A percentile compares a stretch with the other conserved stretches of the same genome.
These are phyloP conservation scores for Aspergillus egyptiacus DNA, from an alignment of 495 filamentous ascomycete genomes.

Conservation along the genomic window DNA sequence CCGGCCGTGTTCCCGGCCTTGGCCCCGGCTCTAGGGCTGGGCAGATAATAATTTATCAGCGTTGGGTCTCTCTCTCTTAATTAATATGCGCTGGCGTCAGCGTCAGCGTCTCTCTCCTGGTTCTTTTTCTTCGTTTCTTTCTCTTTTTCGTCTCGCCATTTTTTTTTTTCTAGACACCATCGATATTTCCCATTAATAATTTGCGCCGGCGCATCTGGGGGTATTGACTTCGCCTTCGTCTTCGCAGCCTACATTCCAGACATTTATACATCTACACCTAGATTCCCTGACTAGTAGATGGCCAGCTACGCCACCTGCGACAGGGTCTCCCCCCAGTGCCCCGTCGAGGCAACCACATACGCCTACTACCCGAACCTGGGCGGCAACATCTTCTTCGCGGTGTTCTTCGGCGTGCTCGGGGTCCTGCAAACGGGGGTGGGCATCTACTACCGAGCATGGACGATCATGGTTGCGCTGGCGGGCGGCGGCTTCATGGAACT, in stretches of 20 bases:
- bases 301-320: constrained; percentile 36
- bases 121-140: constrained; percentile 2
- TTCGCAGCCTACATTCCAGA: not conserved
- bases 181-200: not conserved
- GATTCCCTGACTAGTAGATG: constrained; percentile 13
- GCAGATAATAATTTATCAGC: no score
- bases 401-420: constrained; percentile 47
- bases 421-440: constrained; percentile 46
- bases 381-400: constrained; percentile 56
- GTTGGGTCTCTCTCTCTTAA: not conserved
- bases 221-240: no score
- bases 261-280: not conserved
- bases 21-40: not conserved
- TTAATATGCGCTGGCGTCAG: not conserved
- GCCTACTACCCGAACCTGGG: constrained; percentile 62
- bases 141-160: constrained; percentile 5
- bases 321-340: constrained; percentile 46
- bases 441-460: constrained; percentile 56
- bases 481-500: constrained; percentile 44
- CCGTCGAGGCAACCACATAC: constrained; percentile 55
- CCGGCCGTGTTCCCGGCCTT: no score
- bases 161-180: not conserved
- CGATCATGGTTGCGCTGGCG: constrained; percentile 48
- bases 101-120: not conserved
- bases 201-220: no score